phyloP scores from a whole-genome alignment of 106 monocot genomes.

The Dioscorea alata region DNA sequence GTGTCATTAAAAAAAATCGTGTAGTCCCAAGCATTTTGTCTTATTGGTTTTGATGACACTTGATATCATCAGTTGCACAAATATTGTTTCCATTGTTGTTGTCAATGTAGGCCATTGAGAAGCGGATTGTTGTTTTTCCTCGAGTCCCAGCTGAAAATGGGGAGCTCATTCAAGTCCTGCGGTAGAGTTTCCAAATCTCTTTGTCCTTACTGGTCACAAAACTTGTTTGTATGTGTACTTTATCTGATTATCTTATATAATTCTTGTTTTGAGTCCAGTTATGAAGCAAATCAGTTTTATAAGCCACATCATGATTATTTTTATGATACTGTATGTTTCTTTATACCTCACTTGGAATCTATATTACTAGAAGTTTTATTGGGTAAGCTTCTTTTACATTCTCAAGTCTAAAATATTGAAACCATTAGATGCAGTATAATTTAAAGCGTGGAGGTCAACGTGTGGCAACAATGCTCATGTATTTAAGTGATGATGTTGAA shows the following conservation, averaged over 20 bases:
- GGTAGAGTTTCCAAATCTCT: conserved; percentile 28
- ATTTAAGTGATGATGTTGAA: conserved; percentile 64
- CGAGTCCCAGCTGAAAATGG: conserved; percentile 88
- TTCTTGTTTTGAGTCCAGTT: conserved; percentile 28
- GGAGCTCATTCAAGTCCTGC: conserved; percentile 81
- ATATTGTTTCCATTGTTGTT: not conserved
- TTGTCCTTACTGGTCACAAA: not conserved
- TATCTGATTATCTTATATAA: conserved; percentile 10
- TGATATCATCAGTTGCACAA: not conserved
- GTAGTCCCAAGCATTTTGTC: too few relatives aligned
- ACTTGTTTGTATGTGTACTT: not conserved
- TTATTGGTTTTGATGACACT: not conserved
- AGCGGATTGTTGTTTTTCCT: conserved; percentile 75
- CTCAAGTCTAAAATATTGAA: not conserved
- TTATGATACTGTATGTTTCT: conserved; percentile 60
- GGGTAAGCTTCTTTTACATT: not conserved
- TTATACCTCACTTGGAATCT: too few relatives aligned
- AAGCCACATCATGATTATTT: conserved; percentile 83
- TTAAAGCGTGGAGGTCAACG: conserved; percentile 63
- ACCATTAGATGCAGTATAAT: conserved; percentile 34
- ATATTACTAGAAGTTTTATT: not conserved
- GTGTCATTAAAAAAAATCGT: too few relatives aligned
- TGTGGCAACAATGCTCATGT: conserved; percentile 77
- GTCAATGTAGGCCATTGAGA: conserved; percentile 67
- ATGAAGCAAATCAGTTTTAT: conserved; percentile 52